A percentile compares a stretch with the other conserved stretches of the same genome.
phyloP scores from a whole-genome alignment of 139 green algal genomes.

The Spirogloea muscicola region DNA sequence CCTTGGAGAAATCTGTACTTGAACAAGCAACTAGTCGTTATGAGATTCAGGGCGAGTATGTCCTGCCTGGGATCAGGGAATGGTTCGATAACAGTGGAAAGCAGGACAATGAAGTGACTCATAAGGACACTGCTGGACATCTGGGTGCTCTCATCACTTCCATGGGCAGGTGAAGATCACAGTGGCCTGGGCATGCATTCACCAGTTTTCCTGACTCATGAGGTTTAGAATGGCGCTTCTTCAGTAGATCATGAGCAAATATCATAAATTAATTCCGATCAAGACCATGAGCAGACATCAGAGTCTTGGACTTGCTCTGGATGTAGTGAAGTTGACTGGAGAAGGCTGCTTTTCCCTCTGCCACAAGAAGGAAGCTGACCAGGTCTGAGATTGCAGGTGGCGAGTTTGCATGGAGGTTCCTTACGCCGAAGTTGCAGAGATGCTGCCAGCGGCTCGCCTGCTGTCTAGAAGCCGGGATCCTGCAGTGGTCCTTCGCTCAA shows the following conservation, averaged over 20 bases:
- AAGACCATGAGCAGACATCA: too few relatives aligned
- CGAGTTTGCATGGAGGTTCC: slow-evolving; percentile 45
- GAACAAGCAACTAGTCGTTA: slow-evolving; percentile 49
- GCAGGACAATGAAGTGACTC: too few relatives aligned
- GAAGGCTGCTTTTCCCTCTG: too few relatives aligned
- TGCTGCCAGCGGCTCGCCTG: slow-evolving; percentile 46
- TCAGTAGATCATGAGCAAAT: too few relatives aligned
- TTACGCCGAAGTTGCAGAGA: slow-evolving; percentile 46
- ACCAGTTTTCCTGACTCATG: too few relatives aligned
- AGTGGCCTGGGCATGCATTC: too few relatives aligned
- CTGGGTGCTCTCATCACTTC: slow-evolving; percentile 24
- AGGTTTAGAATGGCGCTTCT: too few relatives aligned
- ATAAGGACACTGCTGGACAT: slow-evolving; percentile 21
- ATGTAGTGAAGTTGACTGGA: too few relatives aligned
- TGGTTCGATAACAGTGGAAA: background rate
- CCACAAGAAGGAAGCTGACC: too few relatives aligned
- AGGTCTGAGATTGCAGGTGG: slow-evolving; percentile 19
- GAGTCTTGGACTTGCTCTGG: too few relatives aligned
- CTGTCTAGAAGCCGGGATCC: slow-evolving; percentile 36
- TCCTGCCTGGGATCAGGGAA: slow-evolving; percentile 35
- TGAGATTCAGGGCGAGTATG: slow-evolving; percentile 52
- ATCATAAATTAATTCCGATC: too few relatives aligned
- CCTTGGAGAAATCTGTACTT: slow-evolving; percentile 43
- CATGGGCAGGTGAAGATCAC: too few relatives aligned
- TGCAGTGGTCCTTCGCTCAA: slow-evolving; percentile 37